Evolutionary conservation across 2,329 filamentous ascomycete genomes (phyloP).

Genomic region (Teratosphaeria gauchensis): DNA sequence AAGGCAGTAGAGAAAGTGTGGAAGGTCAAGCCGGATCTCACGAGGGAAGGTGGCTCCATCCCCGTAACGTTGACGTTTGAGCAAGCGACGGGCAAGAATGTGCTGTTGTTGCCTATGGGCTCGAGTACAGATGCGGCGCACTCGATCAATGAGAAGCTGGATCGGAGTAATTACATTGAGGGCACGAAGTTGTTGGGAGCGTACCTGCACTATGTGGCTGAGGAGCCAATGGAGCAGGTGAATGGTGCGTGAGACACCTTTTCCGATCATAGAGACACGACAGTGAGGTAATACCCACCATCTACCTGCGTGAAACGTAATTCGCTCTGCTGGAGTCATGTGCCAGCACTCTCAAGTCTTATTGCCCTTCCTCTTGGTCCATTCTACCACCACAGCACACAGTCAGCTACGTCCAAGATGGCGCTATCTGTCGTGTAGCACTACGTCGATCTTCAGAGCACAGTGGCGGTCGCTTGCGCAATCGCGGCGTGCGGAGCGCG

Average conservation of each 20-base stretch:
- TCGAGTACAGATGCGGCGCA: constrained; percentile 93
- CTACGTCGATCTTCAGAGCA: background rate
- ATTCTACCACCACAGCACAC: background rate
- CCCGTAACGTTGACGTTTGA: constrained; percentile 96
- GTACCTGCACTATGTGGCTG: constrained; percentile 91
- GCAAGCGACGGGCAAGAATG: constrained; percentile 95
- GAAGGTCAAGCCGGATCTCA: constrained; percentile 88
- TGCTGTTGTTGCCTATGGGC: constrained; percentile 90
- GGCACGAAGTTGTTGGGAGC: constrained; percentile 91
- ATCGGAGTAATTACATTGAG: constrained; percentile 96
- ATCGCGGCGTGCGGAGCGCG: background rate
- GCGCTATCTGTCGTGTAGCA: background rate
- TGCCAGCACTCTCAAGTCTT: background rate
- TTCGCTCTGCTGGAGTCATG: background rate
- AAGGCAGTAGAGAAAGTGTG: constrained; percentile 97
- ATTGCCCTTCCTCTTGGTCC: background rate
- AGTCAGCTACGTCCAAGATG: background rate
- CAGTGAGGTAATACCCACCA: background rate
- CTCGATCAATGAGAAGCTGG: constrained; percentile 97
- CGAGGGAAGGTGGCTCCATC: constrained; percentile 92
- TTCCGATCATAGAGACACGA: background rate
- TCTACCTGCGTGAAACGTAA: background rate
- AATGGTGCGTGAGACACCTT: background rate
- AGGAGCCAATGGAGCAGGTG: constrained; percentile 53
- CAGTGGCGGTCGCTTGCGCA: background rate